These are phyloP conservation scores for Taiwanofungus camphoratus DNA, from an alignment of 1,284 basidiomycete genomes.

Conservation along the genomic window DNA sequence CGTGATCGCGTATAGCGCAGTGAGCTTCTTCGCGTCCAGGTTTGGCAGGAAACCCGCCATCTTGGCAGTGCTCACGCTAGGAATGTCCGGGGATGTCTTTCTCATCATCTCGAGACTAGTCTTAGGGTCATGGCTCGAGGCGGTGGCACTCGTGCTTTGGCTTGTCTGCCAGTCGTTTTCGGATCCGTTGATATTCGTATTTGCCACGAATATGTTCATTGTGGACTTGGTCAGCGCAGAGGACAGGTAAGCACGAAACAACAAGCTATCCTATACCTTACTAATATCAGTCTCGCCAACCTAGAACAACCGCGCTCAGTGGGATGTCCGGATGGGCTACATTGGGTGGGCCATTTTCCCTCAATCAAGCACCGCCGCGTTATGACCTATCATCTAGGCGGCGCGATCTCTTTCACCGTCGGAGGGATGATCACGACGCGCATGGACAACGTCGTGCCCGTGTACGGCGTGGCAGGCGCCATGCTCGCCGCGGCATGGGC, in stretches of 20 bases:
- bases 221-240: constrained; percentile 1
- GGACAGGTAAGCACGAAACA: background rate
- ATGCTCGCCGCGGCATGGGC: background rate
- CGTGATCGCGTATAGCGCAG: background rate
- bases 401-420: background rate
- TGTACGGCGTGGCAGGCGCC: background rate
- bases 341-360: background rate
- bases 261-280: too few relatives aligned
- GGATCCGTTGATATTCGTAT: background rate
- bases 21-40: background rate
- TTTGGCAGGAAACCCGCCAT: background rate
- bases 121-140: background rate
- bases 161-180: background rate
- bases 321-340: background rate
- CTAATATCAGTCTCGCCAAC: too few relatives aligned
- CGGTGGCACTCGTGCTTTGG: constrained; percentile 1
- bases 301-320: constrained; percentile 1
- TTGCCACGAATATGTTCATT: background rate
- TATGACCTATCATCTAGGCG: background rate
- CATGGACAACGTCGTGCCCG: background rate
- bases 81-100: background rate
- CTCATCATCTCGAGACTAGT: background rate
- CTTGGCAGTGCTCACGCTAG: background rate
- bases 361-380: background rate
- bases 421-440: constrained; percentile 1